Evolutionary conservation across 129 eudicot species (phyloP).

Genomic region (Saussurea involucrata): DNA sequence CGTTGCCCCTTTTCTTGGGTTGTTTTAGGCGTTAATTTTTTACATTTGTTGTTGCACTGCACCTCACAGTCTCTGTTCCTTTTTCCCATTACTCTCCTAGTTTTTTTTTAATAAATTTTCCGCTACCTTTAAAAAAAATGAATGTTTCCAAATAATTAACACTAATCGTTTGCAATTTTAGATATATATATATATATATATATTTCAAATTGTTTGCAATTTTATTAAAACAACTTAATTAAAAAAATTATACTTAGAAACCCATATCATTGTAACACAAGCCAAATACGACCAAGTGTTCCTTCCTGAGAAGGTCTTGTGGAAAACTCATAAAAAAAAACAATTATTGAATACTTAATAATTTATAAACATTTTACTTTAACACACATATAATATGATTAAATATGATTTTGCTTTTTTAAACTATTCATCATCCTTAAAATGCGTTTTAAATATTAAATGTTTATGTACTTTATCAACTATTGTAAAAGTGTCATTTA

Average conservation of each 20-base stretch:
- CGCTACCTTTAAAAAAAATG: too few relatives aligned
- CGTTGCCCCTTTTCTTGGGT: too few relatives aligned
- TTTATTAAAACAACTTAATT: background rate
- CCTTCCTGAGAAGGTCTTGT: background rate
- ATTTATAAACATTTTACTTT: background rate
- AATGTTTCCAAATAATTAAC: too few relatives aligned
- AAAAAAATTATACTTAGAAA: background rate
- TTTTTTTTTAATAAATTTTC: too few relatives aligned
- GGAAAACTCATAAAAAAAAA: conserved; percentile 4
- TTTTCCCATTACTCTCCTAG: too few relatives aligned
- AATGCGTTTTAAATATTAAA: background rate
- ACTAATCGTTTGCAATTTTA: background rate
- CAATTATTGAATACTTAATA: background rate
- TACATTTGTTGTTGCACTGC: too few relatives aligned
- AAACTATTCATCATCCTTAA: background rate
- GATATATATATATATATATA: too few relatives aligned
- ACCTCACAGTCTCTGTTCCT: too few relatives aligned
- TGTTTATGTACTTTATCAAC: background rate
- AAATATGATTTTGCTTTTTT: too few relatives aligned
- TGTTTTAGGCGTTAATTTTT: too few relatives aligned
- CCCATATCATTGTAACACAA: background rate
- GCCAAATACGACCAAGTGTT: background rate
- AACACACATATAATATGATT: background rate
- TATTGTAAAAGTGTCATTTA: background rate
- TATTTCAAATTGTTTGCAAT: background rate